phyloP scores from a whole-genome alignment of 495 filamentous ascomycete species.

The Tuber magnatum region DNA sequence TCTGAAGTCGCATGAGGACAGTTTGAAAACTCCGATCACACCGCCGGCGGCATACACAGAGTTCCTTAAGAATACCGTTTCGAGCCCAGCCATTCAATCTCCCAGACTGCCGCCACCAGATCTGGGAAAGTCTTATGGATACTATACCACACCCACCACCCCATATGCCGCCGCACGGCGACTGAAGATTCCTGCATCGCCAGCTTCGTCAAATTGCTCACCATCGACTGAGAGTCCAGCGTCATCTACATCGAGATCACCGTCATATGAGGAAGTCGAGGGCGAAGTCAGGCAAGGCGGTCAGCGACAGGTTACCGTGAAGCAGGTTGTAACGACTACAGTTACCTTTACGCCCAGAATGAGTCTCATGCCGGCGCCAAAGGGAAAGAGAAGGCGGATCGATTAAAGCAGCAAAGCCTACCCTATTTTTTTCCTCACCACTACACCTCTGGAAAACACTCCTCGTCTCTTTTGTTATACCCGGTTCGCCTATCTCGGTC shows the following conservation, averaged over 20 bases:
- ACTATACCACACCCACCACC: slow-evolving; percentile 36
- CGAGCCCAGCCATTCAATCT: slow-evolving; percentile 36
- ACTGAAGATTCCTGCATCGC: slow-evolving; percentile 32
- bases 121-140: slow-evolving; percentile 14
- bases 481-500: background rate
- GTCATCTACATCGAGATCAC: slow-evolving; percentile 28
- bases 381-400: slow-evolving; percentile 67
- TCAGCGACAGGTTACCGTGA: slow-evolving; percentile 35
- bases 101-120: slow-evolving; percentile 43
- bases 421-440: background rate
- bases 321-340: slow-evolving; percentile 64
- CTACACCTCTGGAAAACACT: background rate
- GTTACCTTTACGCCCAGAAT: slow-evolving; percentile 66
- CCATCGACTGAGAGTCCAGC: slow-evolving; percentile 39
- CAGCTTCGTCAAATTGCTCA: slow-evolving; percentile 39
- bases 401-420: slow-evolving; percentile 42
- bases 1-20: slow-evolving; percentile 29
- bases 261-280: slow-evolving; percentile 32
- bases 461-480: background rate
- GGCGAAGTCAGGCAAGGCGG: slow-evolving; percentile 25
- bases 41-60: slow-evolving; percentile 85
- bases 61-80: slow-evolving; percentile 62
- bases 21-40: slow-evolving; percentile 76
- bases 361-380: slow-evolving; percentile 58
- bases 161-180: slow-evolving; percentile 38